Conservation (phyloP, 176 grass and related monocot genomes). For the Panicum miliaceum region DNA sequence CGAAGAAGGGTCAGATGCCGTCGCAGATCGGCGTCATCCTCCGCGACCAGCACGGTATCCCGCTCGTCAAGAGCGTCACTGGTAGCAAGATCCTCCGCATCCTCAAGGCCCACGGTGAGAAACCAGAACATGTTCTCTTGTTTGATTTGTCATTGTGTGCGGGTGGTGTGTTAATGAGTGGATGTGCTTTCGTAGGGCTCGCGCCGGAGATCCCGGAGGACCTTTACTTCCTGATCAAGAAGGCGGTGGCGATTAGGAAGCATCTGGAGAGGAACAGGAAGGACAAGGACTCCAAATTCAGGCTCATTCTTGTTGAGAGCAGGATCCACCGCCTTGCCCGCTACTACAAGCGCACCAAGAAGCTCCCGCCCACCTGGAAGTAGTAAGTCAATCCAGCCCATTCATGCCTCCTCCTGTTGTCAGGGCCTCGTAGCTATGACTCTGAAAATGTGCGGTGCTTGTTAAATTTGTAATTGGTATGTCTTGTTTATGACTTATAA, state of each 20-base stretch:
- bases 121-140: background rate
- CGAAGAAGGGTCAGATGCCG: constrained; percentile 87
- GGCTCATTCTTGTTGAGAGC: constrained; percentile 92
- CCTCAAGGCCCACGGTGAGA: constrained; percentile 84
- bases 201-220: constrained; percentile 90
- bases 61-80: constrained; percentile 79
- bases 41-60: constrained; percentile 87
- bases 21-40: constrained; percentile 89
- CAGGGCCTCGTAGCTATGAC: too few species aligned
- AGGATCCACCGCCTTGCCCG: constrained; percentile 92
- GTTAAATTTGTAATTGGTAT: background rate
- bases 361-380: constrained; percentile 91
- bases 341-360: constrained; percentile 98
- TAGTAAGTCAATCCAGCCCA: constrained; percentile 55
- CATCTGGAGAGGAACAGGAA: constrained; percentile 96
- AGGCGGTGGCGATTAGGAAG: constrained; percentile 92
- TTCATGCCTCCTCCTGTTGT: too few species aligned
- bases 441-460: background rate
- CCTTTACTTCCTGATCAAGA: constrained; percentile 90
- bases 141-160: background rate
- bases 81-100: constrained; percentile 95
- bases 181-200: constrained; percentile 30
- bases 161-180: background rate
- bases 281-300: constrained; percentile 94
- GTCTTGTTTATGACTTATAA: background rate